Percentiles rank a stretch among this genome's conserved stretches.
Conservation (phyloP, 2,329 filamentous ascomycete genomes). For the Alternaria consortialis region DNA sequence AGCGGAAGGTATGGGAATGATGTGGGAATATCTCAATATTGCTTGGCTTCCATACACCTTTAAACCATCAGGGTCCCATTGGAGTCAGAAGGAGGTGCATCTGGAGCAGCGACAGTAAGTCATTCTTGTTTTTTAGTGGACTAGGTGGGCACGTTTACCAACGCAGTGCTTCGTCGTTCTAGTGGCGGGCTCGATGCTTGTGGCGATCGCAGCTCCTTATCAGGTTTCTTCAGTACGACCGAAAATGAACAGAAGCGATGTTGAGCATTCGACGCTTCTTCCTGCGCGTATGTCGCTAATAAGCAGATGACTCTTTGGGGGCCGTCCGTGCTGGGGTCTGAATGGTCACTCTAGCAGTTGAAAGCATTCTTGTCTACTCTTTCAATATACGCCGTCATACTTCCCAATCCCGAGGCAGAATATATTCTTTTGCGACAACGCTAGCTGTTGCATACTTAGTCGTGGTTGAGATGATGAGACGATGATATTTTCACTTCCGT, state of each 20-base stretch:
- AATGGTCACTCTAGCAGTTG: not conserved
- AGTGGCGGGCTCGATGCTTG: not conserved
- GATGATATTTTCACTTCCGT: not conserved
- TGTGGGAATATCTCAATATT: conserved; percentile 6
- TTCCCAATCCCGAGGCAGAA: not conserved
- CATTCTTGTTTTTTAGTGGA: conserved; percentile 1
- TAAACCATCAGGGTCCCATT: conserved; percentile 9
- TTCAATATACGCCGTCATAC: not conserved
- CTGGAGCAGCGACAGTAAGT: conserved; percentile 3
- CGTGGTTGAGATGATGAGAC: not conserved
- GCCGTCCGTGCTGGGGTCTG: not conserved
- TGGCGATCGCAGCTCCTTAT: not conserved
- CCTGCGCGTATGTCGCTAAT: not conserved
- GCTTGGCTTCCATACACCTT: not conserved
- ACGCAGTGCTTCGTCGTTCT: conserved; percentile 6
- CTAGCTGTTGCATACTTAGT: not conserved
- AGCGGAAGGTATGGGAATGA: not conserved
- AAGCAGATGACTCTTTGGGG: not conserved
- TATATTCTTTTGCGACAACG: not conserved
- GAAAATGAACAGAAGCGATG: not conserved
- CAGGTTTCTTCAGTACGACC: not conserved
- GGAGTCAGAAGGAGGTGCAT: conserved; percentile 1
- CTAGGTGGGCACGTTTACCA: conserved; percentile 2
- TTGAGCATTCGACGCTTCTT: not conserved
- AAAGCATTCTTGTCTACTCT: not conserved